A percentile compares a stretch with the other conserved stretches of the same genome.
Conservation (phyloP, 176 grass and related monocot genomes). For the Zea luxurians region DNA sequence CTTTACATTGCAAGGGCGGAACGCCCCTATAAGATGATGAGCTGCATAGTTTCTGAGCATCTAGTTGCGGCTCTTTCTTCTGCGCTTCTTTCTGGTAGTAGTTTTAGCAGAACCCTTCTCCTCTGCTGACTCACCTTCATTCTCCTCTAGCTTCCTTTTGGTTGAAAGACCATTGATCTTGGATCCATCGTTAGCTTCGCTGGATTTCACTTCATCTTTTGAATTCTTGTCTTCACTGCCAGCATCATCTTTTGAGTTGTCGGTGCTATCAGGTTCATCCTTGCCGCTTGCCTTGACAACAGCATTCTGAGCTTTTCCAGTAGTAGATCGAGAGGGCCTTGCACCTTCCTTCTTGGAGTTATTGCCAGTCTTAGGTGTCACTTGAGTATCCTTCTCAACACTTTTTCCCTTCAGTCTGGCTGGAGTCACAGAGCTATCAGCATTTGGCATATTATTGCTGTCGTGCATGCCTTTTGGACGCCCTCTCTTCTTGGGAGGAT, state of each 20-base stretch:
- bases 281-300: slow-evolving; percentile 18
- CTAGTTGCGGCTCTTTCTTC: slow-evolving; percentile 39
- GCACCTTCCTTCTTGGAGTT: slow-evolving; percentile 36
- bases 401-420: slow-evolving; percentile 37
- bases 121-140: slow-evolving; percentile 31
- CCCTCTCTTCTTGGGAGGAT: slow-evolving; percentile 53
- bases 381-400: slow-evolving; percentile 31
- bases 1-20: not conserved
- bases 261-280: slow-evolving; percentile 17
- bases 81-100: slow-evolving; percentile 42
- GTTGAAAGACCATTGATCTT: slow-evolving; percentile 42
- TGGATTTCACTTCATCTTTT: slow-evolving; percentile 40
- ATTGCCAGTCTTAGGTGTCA: slow-evolving; percentile 27
- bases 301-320: slow-evolving; percentile 26
- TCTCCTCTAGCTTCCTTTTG: slow-evolving; percentile 46
- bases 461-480: slow-evolving; percentile 42
- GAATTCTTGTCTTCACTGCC: slow-evolving; percentile 26
- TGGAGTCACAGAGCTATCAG: slow-evolving; percentile 33
- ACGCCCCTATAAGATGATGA: slow-evolving; percentile 21
- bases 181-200: slow-evolving; percentile 34
- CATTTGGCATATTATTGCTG: slow-evolving; percentile 15
- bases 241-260: slow-evolving; percentile 35
- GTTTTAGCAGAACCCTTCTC: slow-evolving; percentile 33
- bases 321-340: slow-evolving; percentile 22
- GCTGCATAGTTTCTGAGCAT: slow-evolving; percentile 5